Evolutionary conservation across 331 rosid species (phyloP), one percentile per base, ranked within the genome.

Genomic region (Cydonia oblonga): DNA sequence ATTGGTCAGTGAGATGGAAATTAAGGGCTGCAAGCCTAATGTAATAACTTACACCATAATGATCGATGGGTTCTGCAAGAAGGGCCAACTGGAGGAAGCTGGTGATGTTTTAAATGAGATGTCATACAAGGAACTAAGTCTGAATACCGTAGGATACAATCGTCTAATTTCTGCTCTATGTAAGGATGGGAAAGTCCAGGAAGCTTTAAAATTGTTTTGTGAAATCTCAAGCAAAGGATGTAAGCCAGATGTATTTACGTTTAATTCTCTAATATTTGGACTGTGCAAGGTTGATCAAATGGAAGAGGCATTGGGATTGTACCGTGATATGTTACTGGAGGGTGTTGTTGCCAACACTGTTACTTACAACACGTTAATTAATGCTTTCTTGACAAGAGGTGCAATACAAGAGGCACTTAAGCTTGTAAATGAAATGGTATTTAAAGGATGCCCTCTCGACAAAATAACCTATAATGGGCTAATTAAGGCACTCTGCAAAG

Each of bases 281-380:
- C 82, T 93, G 22, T 90, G 93, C 85, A 80, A 76, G 64, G 81
- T 80, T 75, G 73, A 85, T 76, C 78, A 75, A 79, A 84, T 90
- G 84, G 89, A 87, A 72, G 83, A 84, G 69, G 98, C 96, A 56
- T 64, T 85, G 86, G 73, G 76, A 53, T 71, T 90, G 80, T 87
- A 82, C 73, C 88, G 60, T 22, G 88, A 93, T 86, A 87, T 93
- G 96, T 73, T 86, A 72, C 51, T 75, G 86, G 93, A 89, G 74
- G 98, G 98, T 75, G 86, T 87, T 40, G 80, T 90, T 75, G 93
- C 98, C 71, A 87, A 93, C 84, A 90, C 93, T 28, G 96, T 86
- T 57, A 90, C 98, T 71, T 93, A 81, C 80, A 93, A 90, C 84
- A 93, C 90, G 1, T 76, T 93, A 77, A 87, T 93, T 73, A 88